Percentiles rank a stretch among this genome's conserved stretches.
These are phyloP conservation scores for Zoysia pacifica DNA, from an alignment of 176 grass and related monocot genomes.

Conservation along the genomic window DNA sequence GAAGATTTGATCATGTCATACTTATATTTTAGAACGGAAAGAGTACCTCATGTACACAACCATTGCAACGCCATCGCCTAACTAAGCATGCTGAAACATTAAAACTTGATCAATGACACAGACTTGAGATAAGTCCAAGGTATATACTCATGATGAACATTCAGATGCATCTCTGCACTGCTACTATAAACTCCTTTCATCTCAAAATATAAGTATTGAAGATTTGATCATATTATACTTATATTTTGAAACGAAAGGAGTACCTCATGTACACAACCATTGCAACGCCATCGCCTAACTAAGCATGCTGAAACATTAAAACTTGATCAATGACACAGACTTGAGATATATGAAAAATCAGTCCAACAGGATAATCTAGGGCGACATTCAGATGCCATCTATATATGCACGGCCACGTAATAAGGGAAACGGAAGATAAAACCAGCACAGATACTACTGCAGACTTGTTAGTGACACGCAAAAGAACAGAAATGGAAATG, in stretches of 20 bases:
- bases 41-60: neutral
- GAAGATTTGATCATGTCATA: too few relatives aligned
- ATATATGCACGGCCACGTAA: neutral
- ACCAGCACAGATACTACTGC: too few relatives aligned
- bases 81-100: neutral
- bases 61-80: neutral
- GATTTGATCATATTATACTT: too few relatives aligned
- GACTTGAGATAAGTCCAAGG: neutral
- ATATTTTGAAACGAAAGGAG: too few relatives aligned
- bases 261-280: neutral
- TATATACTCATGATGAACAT: too few relatives aligned
- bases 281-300: neutral
- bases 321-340: neutral
- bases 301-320: neutral
- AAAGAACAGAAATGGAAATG: neutral
- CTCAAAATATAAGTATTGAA: too few relatives aligned
- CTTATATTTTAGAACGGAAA: too few relatives aligned
- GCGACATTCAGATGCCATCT: neutral
- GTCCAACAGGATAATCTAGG: neutral
- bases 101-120: neutral
- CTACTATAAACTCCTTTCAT: neutral
- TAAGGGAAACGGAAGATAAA: neutral
- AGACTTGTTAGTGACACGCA: neutral
- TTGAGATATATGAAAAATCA: neutral
- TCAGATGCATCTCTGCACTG: too few relatives aligned